A percentile compares a stretch with the other conserved stretches of the same genome.
Conservation (phyloP, 148 eudicot genomes). For the Cornus kousa region DNA sequence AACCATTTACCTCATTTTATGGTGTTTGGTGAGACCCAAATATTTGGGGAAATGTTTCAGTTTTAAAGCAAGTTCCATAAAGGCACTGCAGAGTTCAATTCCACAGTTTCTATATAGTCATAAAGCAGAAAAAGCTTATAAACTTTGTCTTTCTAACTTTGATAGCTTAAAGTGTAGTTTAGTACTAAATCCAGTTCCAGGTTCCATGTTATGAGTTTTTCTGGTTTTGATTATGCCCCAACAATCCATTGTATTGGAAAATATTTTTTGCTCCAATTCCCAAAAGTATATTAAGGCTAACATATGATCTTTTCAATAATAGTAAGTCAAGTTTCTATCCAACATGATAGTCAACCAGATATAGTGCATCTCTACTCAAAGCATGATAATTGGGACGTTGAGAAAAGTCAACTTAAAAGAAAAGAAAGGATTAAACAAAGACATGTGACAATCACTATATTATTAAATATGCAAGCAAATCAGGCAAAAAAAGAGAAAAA, state of each 20-base stretch:
- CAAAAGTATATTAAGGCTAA: background rate
- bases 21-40: too few species aligned
- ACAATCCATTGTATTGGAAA: background rate
- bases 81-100: background rate
- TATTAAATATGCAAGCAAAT: conserved; percentile 3
- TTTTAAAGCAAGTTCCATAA: background rate
- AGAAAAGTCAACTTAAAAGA: background rate
- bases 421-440: too few species aligned
- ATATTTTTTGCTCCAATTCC: background rate
- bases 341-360: background rate
- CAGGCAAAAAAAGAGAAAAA: background rate
- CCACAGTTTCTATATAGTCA: background rate
- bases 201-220: background rate
- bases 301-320: too few species aligned
- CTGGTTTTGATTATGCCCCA: background rate
- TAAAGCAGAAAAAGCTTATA: background rate
- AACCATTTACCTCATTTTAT: background rate
- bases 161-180: background rate
- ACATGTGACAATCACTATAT: background rate
- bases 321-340: too few species aligned
- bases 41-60: background rate
- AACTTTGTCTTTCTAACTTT: too few species aligned
- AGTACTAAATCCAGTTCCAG: background rate
- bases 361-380: background rate
- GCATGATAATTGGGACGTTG: background rate